These are phyloP conservation scores for Debaryomyces sp. DNA, from an alignment of 1,139 yeast genomes.

Conservation along the genomic window DNA sequence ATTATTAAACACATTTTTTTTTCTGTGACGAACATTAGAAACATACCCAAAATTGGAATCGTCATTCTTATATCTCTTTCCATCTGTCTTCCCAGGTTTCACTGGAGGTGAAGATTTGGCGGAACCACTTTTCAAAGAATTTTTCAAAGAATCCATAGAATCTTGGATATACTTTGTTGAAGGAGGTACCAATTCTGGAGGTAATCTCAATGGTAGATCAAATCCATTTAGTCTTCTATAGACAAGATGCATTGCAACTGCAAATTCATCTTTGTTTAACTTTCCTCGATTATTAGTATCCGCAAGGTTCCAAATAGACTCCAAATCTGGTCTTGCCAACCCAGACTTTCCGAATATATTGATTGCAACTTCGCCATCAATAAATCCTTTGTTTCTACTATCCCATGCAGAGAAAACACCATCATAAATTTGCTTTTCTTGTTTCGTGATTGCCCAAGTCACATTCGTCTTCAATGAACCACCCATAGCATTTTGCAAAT, in stretches of 20 bases:
- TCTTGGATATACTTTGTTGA: slow-evolving; percentile 65
- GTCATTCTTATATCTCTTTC: slow-evolving; percentile 69
- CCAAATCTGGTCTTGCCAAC: slow-evolving; percentile 79
- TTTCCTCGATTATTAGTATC: slow-evolving; percentile 73
- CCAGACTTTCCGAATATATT: slow-evolving; percentile 90
- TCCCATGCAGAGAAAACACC: slow-evolving; percentile 91
- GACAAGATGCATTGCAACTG: slow-evolving; percentile 82
- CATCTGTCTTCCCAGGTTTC: slow-evolving; percentile 40
- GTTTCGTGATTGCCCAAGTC: slow-evolving; percentile 78
- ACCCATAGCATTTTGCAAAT: slow-evolving; percentile 55
- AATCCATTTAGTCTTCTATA: slow-evolving; percentile 74
- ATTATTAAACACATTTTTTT: slow-evolving; percentile 26
- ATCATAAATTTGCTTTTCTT: slow-evolving; percentile 85
- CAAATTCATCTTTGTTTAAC: slow-evolving; percentile 76
- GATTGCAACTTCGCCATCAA: slow-evolving; percentile 83
- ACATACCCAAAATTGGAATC: slow-evolving; percentile 65
- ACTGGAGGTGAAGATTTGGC: slow-evolving; percentile 35
- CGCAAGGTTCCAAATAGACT: slow-evolving; percentile 84
- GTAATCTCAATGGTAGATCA: slow-evolving; percentile 71
- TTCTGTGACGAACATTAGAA: slow-evolving; percentile 67
- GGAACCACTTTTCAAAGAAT: slow-evolving; percentile 43
- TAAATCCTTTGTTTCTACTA: slow-evolving; percentile 60
- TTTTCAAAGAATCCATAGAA: slow-evolving; percentile 44
- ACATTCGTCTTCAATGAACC: slow-evolving; percentile 53
- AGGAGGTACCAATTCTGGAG: slow-evolving; percentile 77